Percentiles rank a stretch among this genome's conserved stretches.
Conservation (phyloP, 192 early-diverging fungal genomes). For the Podila minutissima region DNA sequence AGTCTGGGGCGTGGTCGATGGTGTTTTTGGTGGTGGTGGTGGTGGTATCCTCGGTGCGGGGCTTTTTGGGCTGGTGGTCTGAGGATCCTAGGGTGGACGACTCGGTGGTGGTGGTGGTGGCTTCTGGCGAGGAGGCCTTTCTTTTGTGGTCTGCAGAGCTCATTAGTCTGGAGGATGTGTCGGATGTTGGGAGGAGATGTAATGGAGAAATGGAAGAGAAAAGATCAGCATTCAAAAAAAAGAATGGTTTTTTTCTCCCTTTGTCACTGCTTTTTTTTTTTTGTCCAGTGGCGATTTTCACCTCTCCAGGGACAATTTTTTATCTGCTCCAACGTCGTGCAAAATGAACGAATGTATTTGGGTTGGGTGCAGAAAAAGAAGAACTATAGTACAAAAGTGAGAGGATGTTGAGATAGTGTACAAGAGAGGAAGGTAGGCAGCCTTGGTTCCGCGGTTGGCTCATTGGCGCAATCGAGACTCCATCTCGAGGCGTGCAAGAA, state of each 20-base stretch:
- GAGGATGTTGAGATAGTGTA: not conserved
- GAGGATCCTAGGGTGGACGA: not conserved
- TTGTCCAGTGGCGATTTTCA: no score
- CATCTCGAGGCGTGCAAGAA: conserved; percentile 20
- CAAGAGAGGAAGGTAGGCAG: not conserved
- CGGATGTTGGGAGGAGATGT: not conserved
- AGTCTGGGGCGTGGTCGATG: conserved; percentile 60
- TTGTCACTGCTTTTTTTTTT: no score
- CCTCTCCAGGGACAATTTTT: no score
- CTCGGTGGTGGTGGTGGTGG: not conserved
- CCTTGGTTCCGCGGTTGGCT: not conserved
- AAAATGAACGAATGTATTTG: no score
- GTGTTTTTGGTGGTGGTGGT: conserved; percentile 1
- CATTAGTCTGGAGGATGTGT: conserved; percentile 5
- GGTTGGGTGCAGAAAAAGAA: no score
- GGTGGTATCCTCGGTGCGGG: conserved; percentile 8
- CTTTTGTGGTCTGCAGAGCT: conserved; percentile 36
- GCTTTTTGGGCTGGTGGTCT: conserved; percentile 28
- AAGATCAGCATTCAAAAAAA: no score
- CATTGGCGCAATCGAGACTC: conserved; percentile 11
- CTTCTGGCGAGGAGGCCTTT: conserved; percentile 31
- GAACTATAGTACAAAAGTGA: not conserved
- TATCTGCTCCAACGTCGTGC: no score
- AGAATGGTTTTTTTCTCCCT: no score
- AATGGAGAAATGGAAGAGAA: not conserved